These are phyloP conservation scores for Annulohypoxylon bovei DNA, from an alignment of 495 filamentous ascomycete genomes.

Conservation along the genomic window DNA sequence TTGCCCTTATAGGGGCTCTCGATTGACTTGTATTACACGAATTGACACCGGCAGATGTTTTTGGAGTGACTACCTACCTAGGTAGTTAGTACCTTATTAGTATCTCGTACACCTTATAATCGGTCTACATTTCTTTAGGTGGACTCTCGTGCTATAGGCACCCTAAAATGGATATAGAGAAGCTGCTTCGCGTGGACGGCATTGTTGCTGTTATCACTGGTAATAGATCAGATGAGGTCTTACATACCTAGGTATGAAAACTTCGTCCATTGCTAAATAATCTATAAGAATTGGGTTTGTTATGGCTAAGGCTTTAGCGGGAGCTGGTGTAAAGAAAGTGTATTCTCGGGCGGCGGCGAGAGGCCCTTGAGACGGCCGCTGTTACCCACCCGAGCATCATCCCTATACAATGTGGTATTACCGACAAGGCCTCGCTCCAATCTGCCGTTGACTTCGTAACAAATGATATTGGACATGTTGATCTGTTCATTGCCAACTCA, in stretches of 20 bases:
- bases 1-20: not conserved
- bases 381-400: conserved; percentile 51
- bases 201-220: conserved; percentile 71
- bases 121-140: not conserved
- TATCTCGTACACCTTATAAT: not conserved
- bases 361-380: conserved; percentile 59
- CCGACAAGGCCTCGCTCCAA: conserved; percentile 64
- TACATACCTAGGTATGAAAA: not conserved
- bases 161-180: conserved; percentile 36
- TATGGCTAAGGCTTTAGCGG: conserved; percentile 67
- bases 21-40: not conserved
- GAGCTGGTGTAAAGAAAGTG: conserved; percentile 69
- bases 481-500: conserved; percentile 68
- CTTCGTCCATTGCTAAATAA: not conserved
- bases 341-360: conserved; percentile 68
- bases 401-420: conserved; percentile 65
- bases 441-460: conserved; percentile 59
- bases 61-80: no score
- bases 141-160: not conserved
- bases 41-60: not conserved
- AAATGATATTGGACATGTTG: conserved; percentile 61
- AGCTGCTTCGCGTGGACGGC: conserved; percentile 66
- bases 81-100: not conserved
- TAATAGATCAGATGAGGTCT: conserved; percentile 62
- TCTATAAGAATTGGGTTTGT: conserved; percentile 65